Evolutionary conservation across 2,329 filamentous ascomycete species (phyloP), one percentile per base, ranked within the genome.

Genomic region (Sporothrix globosa): DNA sequence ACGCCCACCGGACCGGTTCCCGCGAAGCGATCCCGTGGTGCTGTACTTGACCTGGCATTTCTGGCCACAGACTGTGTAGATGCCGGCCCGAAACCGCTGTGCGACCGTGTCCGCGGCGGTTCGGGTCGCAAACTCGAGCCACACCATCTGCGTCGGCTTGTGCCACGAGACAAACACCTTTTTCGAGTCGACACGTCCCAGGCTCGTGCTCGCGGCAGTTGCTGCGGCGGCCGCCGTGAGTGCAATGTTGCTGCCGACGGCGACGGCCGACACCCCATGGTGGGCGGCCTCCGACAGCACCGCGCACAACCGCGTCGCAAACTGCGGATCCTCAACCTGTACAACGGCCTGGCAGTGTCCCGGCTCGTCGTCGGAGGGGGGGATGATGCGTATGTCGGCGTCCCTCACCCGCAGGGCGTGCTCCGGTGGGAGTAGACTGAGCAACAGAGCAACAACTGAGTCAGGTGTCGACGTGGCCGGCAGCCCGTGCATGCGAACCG

Each of bases 91-190:
- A 44, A 44, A 44, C 10, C 41, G 41, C 41, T 44, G 3, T 13
- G 41, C 41, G 2, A 44, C 41, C 41, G 41, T 44, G 9, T 44
- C 7, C 2, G 41, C 41, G 41, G 13, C 13, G 41, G 41, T 7
- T 2, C 48, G 46, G 21, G 19, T 70, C 3, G 67, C 71, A 68
- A 80, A 82, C 24, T 75, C 77, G 4, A 82, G 72, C 73, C 73
- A 78, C 0, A 70, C 78, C 0, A 73, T 75, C 14, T 71, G 75
- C 27, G 56, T 73, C 10, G 80, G 73, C 24, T 76, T 77, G 69
- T 80, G 76, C 80, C 80, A 82, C 10, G 79, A 81, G 41, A 76
- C 77, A 41, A 77, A 75, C 0, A 82, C 75, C 54, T 78, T 78
- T 61, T 75, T 78, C 54, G 76, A 77, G 21, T 82, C 79, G 0